Evolutionary conservation across 768 basidiomycete species (phyloP), one percentile per base, ranked within the genome.

Genomic region (Calvatia gigantea): DNA sequence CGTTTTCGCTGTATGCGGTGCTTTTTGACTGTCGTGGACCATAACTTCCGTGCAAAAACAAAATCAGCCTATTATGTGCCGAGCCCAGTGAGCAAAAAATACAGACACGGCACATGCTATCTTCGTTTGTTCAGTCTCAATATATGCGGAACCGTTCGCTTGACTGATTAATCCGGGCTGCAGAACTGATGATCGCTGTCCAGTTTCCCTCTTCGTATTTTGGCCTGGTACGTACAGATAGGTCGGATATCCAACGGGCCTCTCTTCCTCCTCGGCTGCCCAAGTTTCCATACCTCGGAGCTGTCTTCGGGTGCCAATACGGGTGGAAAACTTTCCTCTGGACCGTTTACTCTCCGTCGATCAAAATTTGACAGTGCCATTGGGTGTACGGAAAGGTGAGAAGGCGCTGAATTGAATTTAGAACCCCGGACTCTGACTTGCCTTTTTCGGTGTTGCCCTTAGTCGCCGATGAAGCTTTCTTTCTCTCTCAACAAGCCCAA

Each of bases 61-160:
- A n/a, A n/a, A 58, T 56, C 57, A 53, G 33, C 55, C 23, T 51
- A n/a, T n/a, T 31, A 25, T n/a, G 45, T 17, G 42, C 47, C 9
- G 50, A 41, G 37, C 19, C 38, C 57, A 51, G 8, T 38, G n/a
- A 41, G 7, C 28, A 46, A 32, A 57, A 47, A 54, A 37, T 27
- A 80, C 89, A 64, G 63, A 98, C 95, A 98, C 91, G 38, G 97
- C 94, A 67, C 94, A 97, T 4, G 94, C 94, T 60, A 99, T 85
- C 73, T 99, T 99, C 0, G 91, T 91, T 53, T 81, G 81, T 54
- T 90, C 89, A 1, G 88, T 89, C 72, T 99, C 97, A 62, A 99
- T 90, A 67, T 98, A 99, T 9, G 94, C 94, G 15, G 94, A 97
- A 1, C 97, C 97, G 65, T 94, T 95, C 1, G 97, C 96, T 71